Conservation (phyloP, 2,329 filamentous ascomycete species). For the Clonostachys sp. region DNA sequence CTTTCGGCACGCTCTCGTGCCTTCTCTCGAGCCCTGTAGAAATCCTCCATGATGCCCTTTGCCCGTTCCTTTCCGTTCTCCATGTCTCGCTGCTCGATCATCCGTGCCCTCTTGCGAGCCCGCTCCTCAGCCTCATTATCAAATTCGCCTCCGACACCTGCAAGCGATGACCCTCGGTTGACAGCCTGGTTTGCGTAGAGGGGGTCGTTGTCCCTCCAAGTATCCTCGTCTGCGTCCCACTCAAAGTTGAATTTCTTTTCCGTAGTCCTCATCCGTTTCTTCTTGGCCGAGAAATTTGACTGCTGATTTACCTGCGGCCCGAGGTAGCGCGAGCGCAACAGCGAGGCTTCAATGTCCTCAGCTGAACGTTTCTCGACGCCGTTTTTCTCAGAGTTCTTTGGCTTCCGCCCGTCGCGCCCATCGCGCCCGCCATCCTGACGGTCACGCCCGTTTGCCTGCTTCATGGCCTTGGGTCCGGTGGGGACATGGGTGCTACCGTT, state of each 20-base stretch:
- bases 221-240: conserved; percentile 95
- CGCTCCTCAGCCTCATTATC: conserved; percentile 52
- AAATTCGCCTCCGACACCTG: conserved; percentile 44
- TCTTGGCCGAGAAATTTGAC: conserved; percentile 88
- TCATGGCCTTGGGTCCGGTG: conserved; percentile 68
- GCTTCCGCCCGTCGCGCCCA: conserved; percentile 21
- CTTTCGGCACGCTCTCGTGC: conserved; percentile 69
- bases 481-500: conserved; percentile 42
- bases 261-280: conserved; percentile 88
- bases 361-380: conserved; percentile 31
- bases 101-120: conserved; percentile 55
- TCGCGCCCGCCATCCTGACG: conserved; percentile 8
- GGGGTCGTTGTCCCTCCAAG: conserved; percentile 63
- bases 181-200: conserved; percentile 49
- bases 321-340: conserved; percentile 82
- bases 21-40: conserved; percentile 56
- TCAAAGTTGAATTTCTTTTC: conserved; percentile 99
- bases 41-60: conserved; percentile 75
- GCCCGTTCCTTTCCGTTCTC: conserved; percentile 76
- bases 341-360: conserved; percentile 66
- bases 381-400: conserved; percentile 14
- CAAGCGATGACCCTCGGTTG: conserved; percentile 30
- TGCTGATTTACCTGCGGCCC: conserved; percentile 79
- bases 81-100: conserved; percentile 68
- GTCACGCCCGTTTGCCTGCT: conserved; percentile 32